Evolutionary conservation across 257 asterid genomes (phyloP), one percentile per base, ranked within the genome.

Genomic region (Ligustrum vulgare): DNA sequence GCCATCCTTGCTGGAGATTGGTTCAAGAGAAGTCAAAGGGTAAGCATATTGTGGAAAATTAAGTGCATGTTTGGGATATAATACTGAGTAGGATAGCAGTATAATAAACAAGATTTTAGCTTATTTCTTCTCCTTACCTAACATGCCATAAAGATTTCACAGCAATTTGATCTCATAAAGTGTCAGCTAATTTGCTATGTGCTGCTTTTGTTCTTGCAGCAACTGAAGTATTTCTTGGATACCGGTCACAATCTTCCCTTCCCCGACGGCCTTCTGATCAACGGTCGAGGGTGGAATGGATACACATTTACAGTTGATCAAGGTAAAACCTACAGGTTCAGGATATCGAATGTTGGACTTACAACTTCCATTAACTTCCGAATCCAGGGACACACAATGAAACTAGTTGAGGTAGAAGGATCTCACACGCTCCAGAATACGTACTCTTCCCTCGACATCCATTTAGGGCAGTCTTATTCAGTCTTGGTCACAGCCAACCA

Each of bases 221-320:
- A 89, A 85, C 84, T 95, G 71, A 87, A 77, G 91, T 89, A 87
- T 75, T 82, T 89, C 77, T 75, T 93, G 83, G 91, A 93, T 74
- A 75, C 89, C 32, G 99, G 99, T 28, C 91, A 87, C 80, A 83
- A 83, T 82, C 98, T 95, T 67, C 96, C 98, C 10, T 80, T 77
- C 73, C 99, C 99, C 2, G 99, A 95, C 82, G 99, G 99, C 47
- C 93, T 95, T 39, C 80, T 91, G 73, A 93, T 95, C 74, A 95
- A 95, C 23, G 98, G 99, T 4, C 96, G 88, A 12, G 99, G 97
- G 12, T 93, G 97, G 96, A 91, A 91, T 47, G 98, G 98, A 64
- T 87, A 90, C 67, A 89, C 97, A 9, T 93, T 95, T 83, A 82
- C 87, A 0, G 97, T 95, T n/a, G 88, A 89, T 41, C 97, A 69